These are phyloP conservation scores for Ceratobasidium sp. DNA, from an alignment of 1,284 basidiomycete genomes.

Conservation along the genomic window DNA sequence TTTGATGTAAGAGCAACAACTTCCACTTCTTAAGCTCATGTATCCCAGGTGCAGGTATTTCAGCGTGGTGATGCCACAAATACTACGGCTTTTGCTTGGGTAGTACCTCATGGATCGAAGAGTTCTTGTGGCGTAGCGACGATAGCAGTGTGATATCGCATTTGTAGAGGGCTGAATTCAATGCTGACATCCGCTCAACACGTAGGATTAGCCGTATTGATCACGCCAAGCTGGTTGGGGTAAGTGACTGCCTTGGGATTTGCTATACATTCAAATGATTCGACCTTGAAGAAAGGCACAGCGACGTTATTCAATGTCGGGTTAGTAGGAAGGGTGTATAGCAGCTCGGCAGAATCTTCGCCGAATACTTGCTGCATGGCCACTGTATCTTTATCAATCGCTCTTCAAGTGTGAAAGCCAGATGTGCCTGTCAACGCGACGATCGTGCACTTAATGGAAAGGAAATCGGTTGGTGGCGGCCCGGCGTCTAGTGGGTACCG, in stretches of 20 bases:
- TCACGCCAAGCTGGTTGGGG: constrained; percentile 2
- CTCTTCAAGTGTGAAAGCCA: neutral
- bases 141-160: neutral
- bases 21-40: too few species aligned
- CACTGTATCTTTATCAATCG: neutral
- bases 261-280: neutral
- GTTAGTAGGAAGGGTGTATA: constrained; percentile 12
- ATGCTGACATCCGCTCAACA: constrained; percentile 3
- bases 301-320: constrained; percentile 6
- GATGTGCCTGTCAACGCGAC: neutral
- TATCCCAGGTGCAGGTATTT: neutral
- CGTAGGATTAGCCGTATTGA: neutral
- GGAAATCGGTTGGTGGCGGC: neutral
- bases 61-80: neutral
- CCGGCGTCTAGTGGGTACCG: neutral
- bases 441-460: neutral
- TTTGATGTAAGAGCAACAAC: too few species aligned
- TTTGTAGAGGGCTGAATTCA: neutral
- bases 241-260: neutral
- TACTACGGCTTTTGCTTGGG: neutral
- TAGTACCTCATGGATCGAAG: neutral
- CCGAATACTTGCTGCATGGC: neutral
- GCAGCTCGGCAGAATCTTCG: neutral
- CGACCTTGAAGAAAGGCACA: constrained; percentile 8
- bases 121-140: neutral